phyloP scores from a whole-genome alignment of 2,329 filamentous ascomycete species.

The Graphilbum ipis-grandicollis region DNA sequence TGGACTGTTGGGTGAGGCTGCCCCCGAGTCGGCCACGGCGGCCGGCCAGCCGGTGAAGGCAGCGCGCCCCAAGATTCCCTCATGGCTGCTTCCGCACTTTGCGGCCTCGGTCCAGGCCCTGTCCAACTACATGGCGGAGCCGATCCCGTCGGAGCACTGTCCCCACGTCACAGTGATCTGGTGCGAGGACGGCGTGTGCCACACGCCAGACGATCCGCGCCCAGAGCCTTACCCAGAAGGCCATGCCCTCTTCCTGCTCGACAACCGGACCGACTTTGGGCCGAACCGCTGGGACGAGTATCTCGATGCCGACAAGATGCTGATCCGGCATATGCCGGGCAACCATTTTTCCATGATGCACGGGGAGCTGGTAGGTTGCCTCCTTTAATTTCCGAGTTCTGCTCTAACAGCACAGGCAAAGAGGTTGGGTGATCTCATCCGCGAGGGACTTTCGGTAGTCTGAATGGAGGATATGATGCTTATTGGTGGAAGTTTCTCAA shows the following conservation, averaged over 20 bases:
- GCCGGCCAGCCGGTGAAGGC: no score
- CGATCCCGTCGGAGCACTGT: conserved; percentile 38
- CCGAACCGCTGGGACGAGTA: conserved; percentile 55
- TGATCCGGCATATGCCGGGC: conserved; percentile 48
- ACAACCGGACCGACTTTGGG: conserved; percentile 56
- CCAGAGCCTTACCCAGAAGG: conserved; percentile 41
- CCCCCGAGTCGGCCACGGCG: conserved; percentile 26
- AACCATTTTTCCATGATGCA: conserved; percentile 70
- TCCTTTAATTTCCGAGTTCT: not conserved
- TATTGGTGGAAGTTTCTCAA: not conserved
- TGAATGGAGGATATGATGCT: no score
- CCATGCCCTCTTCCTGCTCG: conserved; percentile 52
- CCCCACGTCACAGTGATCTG: conserved; percentile 50
- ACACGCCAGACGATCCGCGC: conserved; percentile 44
- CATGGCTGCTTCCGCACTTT: conserved; percentile 63
- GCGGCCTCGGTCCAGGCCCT: conserved; percentile 49
- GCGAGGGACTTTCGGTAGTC: conserved; percentile 19
- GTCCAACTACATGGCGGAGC: conserved; percentile 49
- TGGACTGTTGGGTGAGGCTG: conserved; percentile 48
- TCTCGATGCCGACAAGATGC: conserved; percentile 41
- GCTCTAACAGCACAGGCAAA: conserved; percentile 14
- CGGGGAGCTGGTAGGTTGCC: conserved; percentile 24
- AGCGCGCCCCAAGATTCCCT: conserved; percentile 26
- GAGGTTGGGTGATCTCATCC: conserved; percentile 17
- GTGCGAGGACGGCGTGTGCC: conserved; percentile 59